These are phyloP conservation scores for Platanus orientalis DNA, from an alignment of 164 flowering plant species.

Conservation along the genomic window DNA sequence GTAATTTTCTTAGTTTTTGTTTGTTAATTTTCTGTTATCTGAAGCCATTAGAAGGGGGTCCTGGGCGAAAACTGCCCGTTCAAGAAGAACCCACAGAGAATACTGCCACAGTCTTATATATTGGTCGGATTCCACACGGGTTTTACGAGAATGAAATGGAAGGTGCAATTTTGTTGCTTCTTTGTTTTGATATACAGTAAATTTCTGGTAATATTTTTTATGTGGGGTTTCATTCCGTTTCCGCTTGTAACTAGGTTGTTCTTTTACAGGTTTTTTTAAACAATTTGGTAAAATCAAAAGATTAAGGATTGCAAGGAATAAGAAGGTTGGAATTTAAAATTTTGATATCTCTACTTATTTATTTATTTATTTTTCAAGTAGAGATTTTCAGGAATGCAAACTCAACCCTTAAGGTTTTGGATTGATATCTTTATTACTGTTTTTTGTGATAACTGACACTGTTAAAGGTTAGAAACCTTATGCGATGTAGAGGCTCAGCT, in stretches of 20 bases:
- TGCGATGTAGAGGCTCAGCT: too few relatives aligned
- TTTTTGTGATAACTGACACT: too few relatives aligned
- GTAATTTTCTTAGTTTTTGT: background rate
- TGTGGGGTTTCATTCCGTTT: too few relatives aligned
- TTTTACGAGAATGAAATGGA: conserved; percentile 86
- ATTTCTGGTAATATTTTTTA: background rate
- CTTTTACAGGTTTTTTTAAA: conserved; percentile 55
- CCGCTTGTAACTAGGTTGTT: conserved; percentile 1
- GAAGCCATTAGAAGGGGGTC: conserved; percentile 84
- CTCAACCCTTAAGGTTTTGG: background rate
- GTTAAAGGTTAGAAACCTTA: too few relatives aligned
- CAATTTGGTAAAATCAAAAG: conserved; percentile 78
- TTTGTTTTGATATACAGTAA: background rate
- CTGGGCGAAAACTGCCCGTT: conserved; percentile 45
- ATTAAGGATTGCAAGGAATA: conserved; percentile 71
- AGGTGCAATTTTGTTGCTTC: conserved; percentile 33
- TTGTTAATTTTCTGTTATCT: background rate
- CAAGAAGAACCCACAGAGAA: conserved; percentile 23
- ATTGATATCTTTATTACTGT: too few relatives aligned
- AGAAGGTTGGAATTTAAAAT: conserved; percentile 47
- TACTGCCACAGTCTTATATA: conserved; percentile 63
- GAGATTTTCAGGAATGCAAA: background rate
- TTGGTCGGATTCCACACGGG: conserved; percentile 92
- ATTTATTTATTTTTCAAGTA: too few relatives aligned
- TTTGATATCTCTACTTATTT: background rate